Evolutionary conservation across 345 rosid genomes (phyloP), one percentile per base, ranked within the genome.

Genomic region (Pugionium dolabratum): DNA sequence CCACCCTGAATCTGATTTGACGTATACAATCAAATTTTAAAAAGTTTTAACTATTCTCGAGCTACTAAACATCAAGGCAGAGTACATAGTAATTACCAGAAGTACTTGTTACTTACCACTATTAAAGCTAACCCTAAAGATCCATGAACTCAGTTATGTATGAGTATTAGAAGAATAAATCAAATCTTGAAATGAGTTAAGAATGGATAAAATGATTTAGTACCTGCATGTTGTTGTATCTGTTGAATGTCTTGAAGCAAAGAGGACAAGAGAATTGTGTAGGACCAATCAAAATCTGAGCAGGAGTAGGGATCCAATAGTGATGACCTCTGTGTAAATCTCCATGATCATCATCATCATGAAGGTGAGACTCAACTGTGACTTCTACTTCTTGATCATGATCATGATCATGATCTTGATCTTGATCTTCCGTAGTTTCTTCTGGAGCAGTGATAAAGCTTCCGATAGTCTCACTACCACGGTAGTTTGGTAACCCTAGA

Each of bases 201-300:
- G 18, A 18, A 18, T 18, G 18, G 18, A 18, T 18, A 0, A 18
- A 18, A 18, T 18, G 18, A 18, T 18, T 18, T 18, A 18, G 18
- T 76, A 91, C 99, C 93, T 95, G 98, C 98, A 95, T 91, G 88
- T 91, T 95, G 80, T 91, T 91, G 88, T 95, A 95, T 82, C 99
- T 80, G 79, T 95, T 95, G 91, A 95, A 95, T 73, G 96, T 89
- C 80, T 95, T 95, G 88, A 84, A 89, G 85, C 98, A 95, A 58
- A 95, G 90, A 57, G 99, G 97, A 56, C 99, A 95, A 41, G 99
- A 86, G 76, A 91, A 95, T 79, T 95, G 99, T 1, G 96, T 89
- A 35, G 97, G 99, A 48, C 99, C 99, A 75, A 95, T 85, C 43
- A 91, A 81, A 77, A 95, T 95, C 79, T 95, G 99, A 60, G 97